Conservation (phyloP, 1,139 yeast genomes). For the Pneumocystis carinii region DNA sequence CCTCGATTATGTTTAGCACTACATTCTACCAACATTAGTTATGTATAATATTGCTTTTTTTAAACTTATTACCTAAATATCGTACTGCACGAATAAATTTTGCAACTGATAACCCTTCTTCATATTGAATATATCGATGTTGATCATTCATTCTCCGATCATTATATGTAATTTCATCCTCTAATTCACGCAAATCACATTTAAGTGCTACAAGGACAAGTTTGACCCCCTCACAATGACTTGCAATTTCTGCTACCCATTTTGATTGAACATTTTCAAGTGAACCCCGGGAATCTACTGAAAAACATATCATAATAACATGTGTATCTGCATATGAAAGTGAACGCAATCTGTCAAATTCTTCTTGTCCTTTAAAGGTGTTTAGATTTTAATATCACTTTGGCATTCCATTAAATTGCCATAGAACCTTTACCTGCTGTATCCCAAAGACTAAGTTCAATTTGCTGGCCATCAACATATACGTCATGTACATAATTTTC, state of each 20-base stretch:
- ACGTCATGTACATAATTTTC: constrained; percentile 96
- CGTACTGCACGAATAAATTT: constrained; percentile 39
- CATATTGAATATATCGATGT: constrained; percentile 43
- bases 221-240: constrained; percentile 93
- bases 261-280: constrained; percentile 84
- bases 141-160: constrained; percentile 10
- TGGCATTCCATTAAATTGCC: neutral
- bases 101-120: constrained; percentile 77
- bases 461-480: constrained; percentile 85
- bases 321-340: constrained; percentile 89
- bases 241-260: constrained; percentile 95
- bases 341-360: constrained; percentile 82
- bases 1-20: constrained; percentile 90
- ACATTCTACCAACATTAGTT: constrained; percentile 40
- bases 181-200: constrained; percentile 62
- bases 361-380: constrained; percentile 46
- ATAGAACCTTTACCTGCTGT: constrained; percentile 52
- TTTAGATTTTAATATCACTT: too few relatives aligned
- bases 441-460: constrained; percentile 90
- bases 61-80: constrained; percentile 22
- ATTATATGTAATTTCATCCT: constrained; percentile 18
- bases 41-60: too few relatives aligned
- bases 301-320: constrained; percentile 86
- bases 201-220: constrained; percentile 84
- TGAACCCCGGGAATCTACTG: constrained; percentile 82